Evolutionary conservation across 2,329 filamentous ascomycete species (phyloP), one percentile per base, ranked within the genome.

Genomic region (Geosmithia putterillii): DNA sequence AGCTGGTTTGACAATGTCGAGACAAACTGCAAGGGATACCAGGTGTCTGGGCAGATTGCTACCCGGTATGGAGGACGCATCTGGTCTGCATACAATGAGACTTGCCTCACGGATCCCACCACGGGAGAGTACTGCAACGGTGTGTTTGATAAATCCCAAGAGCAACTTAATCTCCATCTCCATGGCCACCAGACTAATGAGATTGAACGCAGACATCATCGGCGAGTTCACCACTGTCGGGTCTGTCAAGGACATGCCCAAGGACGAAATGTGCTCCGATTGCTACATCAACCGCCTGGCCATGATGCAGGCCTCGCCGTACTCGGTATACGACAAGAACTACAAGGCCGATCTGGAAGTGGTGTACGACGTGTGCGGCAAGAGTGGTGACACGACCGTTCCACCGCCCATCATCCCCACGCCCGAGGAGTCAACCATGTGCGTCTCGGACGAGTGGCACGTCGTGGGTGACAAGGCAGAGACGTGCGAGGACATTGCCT

Each of bases 291-390:
- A 12, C 19, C 38, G 38, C 22, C 45, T 50, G 5, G 18, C 21
- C 22, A 44, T 49, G 44, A 49, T 50, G 46, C 50, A 51, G 38
- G 32, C 9, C 22, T 43, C 44, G 19, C 18, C 35, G 4, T 49
- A 50, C 42, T 49, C 46, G 4, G 43, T 37, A 14, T 51, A 50
- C 28, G 39, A 43, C 36, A 12, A 37, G 14, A 10, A 32, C 34
- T 46, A 35, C 38, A 22, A 43, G 23, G 9, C n/a, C 1, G 14
- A n/a, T 12, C 37, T 51, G 8, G 36, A 42, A 36, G 38, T 32
- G 6, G 15, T 19, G 15, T 19, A 17, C 15, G 15, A 37, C 6
- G 15, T 7, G 35, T 37, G 35, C 35, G 35, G 35, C 15, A 37
- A 37, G 18, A 19, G 6, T n/a, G 35, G 15, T 17, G 35, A 37